Percentiles rank a stretch among this genome's conserved stretches.
Evolutionary conservation across 192 early-diverging fungal genomes (phyloP).

Genomic region (Coemansia sp.): DNA sequence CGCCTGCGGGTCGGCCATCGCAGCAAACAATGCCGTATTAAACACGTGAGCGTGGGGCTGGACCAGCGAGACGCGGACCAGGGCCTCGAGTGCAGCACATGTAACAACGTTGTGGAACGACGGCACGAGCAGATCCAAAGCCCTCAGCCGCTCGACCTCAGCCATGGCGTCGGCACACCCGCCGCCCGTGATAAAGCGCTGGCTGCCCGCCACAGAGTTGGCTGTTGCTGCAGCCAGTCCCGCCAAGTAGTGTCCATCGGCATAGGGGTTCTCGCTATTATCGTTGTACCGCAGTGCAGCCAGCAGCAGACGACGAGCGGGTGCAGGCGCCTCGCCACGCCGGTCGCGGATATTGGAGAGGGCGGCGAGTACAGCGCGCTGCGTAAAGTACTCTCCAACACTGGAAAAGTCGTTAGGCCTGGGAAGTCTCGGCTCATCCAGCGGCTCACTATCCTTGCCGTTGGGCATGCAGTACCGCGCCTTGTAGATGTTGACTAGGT

Average conservation of each 20-base stretch:
- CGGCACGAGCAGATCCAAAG: slow-evolving; percentile 77
- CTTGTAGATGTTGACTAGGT: slow-evolving; percentile 72
- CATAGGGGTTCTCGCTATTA: slow-evolving; percentile 83
- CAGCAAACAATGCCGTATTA: slow-evolving; percentile 72
- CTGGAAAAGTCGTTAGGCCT: slow-evolving; percentile 87
- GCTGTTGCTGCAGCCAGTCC: slow-evolving; percentile 71
- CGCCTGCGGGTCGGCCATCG: slow-evolving; percentile 69
- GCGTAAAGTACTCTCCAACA: slow-evolving; percentile 86
- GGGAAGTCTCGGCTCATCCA: slow-evolving; percentile 57
- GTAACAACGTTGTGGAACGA: slow-evolving; percentile 87
- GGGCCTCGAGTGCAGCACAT: slow-evolving; percentile 71
- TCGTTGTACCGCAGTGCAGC: slow-evolving; percentile 88
- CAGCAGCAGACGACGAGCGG: slow-evolving; percentile 66
- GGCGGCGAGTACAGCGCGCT: slow-evolving; percentile 77
- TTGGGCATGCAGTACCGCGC: slow-evolving; percentile 67
- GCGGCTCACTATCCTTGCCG: slow-evolving; percentile 10
- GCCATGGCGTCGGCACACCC: slow-evolving; percentile 21
- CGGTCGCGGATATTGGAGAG: slow-evolving; percentile 68
- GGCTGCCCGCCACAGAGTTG: slow-evolving; percentile 58
- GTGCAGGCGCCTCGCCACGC: slow-evolving; percentile 60
- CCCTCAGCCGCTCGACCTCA: slow-evolving; percentile 79
- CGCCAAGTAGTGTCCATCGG: slow-evolving; percentile 77
- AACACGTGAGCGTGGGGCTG: slow-evolving; percentile 64
- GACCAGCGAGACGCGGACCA: slow-evolving; percentile 59
- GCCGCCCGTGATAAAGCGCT: slow-evolving; percentile 12